These are phyloP conservation scores for Aegilops umbellulata DNA, from an alignment of 176 grass and related monocot species.

Conservation along the genomic window DNA sequence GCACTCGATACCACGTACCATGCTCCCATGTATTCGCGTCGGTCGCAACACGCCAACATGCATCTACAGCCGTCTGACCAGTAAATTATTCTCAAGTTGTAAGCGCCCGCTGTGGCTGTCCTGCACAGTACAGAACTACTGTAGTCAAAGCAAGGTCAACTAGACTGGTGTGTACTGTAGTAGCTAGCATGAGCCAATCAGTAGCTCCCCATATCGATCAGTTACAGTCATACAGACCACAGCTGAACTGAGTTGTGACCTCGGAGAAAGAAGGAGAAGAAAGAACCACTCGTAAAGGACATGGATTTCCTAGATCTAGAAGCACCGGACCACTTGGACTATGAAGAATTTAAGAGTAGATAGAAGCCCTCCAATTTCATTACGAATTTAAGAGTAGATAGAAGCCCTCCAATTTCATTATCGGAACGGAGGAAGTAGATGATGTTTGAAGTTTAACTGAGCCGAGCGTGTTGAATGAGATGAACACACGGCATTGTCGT, in stretches of 20 bases:
- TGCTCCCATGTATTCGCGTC: neutral
- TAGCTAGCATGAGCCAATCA: neutral
- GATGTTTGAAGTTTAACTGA: too few relatives aligned
- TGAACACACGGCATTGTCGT: neutral
- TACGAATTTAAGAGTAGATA: too few relatives aligned
- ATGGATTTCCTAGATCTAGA: neutral
- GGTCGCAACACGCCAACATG: neutral
- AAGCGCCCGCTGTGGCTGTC: neutral
- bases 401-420: too few relatives aligned
- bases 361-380: too few relatives aligned
- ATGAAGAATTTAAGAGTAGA: neutral
- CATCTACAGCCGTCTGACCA: neutral
- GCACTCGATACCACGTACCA: neutral
- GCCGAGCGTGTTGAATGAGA: neutral
- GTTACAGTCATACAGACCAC: neutral
- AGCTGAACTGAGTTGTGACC: neutral
- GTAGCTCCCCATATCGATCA: neutral
- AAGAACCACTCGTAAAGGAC: neutral
- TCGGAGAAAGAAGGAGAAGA: neutral
- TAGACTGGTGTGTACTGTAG: neutral
- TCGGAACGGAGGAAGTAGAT: too few relatives aligned
- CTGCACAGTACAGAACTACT: neutral
- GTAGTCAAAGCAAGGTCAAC: neutral
- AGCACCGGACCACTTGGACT: neutral
- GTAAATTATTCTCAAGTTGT: neutral